Percentiles rank a stretch among this genome's conserved stretches.
Evolutionary conservation across 2,329 filamentous ascomycete species (phyloP).

Genomic region (Elsinoe batatas): DNA sequence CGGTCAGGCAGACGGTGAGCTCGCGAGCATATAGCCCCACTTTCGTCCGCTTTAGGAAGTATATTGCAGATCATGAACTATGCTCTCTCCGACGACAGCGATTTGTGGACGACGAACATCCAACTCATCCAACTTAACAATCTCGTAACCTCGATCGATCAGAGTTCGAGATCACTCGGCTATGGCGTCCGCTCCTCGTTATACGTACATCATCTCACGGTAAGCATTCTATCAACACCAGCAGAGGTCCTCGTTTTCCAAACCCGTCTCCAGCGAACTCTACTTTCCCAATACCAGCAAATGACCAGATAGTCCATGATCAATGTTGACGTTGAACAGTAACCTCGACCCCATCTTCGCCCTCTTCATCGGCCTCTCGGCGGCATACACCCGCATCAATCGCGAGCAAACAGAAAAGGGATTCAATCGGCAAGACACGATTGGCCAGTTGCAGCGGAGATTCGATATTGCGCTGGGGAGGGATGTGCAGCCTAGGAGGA

Average conservation of each 20-base stretch:
- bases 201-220: conserved; percentile 37
- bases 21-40: too few species aligned
- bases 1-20: too few species aligned
- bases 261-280: neutral
- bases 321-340: conserved; percentile 21
- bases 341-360: conserved; percentile 41
- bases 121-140: too few species aligned
- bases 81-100: too few species aligned
- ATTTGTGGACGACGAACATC: too few species aligned
- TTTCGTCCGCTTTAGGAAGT: too few species aligned
- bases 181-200: conserved; percentile 16
- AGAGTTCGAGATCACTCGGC: neutral
- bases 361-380: conserved; percentile 36
- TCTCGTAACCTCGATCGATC: too few species aligned
- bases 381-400: conserved; percentile 32
- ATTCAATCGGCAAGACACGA: conserved; percentile 1
- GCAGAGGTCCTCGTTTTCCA: conserved; percentile 1
- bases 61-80: too few species aligned
- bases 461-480: neutral
- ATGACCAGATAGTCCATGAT: neutral
- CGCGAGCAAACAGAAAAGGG: conserved; percentile 42
- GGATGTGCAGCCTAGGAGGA: neutral
- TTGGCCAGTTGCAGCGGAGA: neutral
- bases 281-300: too few species aligned
- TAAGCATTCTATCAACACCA: conserved; percentile 19